phyloP scores from a whole-genome alignment of 2,329 filamentous ascomycete species.

The Chaetomiaceae sp. region DNA sequence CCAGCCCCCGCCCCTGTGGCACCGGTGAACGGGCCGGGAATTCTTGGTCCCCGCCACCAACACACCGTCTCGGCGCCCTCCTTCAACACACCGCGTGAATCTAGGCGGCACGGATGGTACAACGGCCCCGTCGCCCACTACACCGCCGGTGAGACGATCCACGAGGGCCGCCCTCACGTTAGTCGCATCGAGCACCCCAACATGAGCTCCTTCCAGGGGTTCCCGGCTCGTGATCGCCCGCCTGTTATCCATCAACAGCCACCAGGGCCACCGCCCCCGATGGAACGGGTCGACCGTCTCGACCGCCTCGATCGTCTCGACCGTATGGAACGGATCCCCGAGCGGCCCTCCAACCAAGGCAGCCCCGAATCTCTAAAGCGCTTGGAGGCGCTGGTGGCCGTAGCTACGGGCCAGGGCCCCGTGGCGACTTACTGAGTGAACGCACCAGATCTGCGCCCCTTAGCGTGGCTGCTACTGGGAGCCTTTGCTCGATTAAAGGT shows the following conservation, averaged over 20 bases:
- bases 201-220: conserved; percentile 47
- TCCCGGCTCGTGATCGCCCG: conserved; percentile 38
- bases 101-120: conserved; percentile 69
- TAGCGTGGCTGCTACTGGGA: no score
- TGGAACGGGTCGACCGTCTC: conserved; percentile 17
- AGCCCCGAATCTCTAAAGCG: conserved; percentile 47
- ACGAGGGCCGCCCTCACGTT: conserved; percentile 40
- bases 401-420: conserved; percentile 53
- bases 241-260: conserved; percentile 27
- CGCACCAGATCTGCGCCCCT: conserved; percentile 18
- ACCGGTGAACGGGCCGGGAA: conserved; percentile 5
- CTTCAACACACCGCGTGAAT: conserved; percentile 48
- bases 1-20: conserved; percentile 16
- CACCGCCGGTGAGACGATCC: conserved; percentile 31
- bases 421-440: conserved; percentile 24
- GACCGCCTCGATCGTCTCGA: no score
- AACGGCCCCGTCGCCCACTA: conserved; percentile 46
- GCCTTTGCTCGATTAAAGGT: no score
- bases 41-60: conserved; percentile 39
- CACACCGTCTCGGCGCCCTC: conserved; percentile 58
- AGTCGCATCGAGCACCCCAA: conserved; percentile 57
- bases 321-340: conserved; percentile 24
- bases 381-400: conserved; percentile 59
- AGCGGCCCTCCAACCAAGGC: conserved; percentile 27
- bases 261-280: conserved; percentile 14